Percentiles rank a stretch among this genome's conserved stretches.
These are phyloP conservation scores for Erythrophleum fordii DNA, from an alignment of 306 rosid species.

Conservation along the genomic window DNA sequence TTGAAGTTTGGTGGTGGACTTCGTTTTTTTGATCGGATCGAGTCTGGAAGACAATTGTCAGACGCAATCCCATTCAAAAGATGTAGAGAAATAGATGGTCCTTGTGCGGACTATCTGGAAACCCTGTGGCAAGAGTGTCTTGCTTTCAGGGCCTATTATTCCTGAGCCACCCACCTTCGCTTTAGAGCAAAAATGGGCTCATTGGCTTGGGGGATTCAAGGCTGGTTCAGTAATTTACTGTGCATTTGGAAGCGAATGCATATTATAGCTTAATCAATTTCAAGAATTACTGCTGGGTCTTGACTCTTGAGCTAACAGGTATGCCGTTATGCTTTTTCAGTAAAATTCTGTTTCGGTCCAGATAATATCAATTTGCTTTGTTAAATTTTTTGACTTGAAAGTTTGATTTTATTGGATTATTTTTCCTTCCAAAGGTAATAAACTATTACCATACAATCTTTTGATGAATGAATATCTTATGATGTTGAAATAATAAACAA, in stretches of 20 bases:
- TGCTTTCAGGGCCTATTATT: constrained; percentile 1
- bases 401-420: too few species aligned
- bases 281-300: background rate
- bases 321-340: too few species aligned
- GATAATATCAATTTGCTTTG: too few species aligned
- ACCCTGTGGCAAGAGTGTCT: background rate
- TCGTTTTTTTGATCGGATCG: background rate
- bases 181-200: constrained; percentile 29
- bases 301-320: background rate
- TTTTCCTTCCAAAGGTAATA: too few species aligned
- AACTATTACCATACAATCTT: too few species aligned
- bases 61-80: constrained; percentile 15
- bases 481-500: too few species aligned
- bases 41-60: background rate
- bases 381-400: too few species aligned
- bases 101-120: background rate
- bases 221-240: constrained; percentile 1
- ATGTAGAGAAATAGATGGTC: constrained; percentile 18
- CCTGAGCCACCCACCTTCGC: background rate
- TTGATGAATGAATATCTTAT: too few species aligned
- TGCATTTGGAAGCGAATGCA: constrained; percentile 8
- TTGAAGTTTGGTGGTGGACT: constrained; percentile 3
- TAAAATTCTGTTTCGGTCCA: too few species aligned
- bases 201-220: constrained; percentile 10
- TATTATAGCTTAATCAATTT: background rate